Percentiles rank a stretch among this genome's conserved stretches.
phyloP scores from a whole-genome alignment of 2,329 filamentous ascomycete species.

The Fusarium drepaniforme region DNA sequence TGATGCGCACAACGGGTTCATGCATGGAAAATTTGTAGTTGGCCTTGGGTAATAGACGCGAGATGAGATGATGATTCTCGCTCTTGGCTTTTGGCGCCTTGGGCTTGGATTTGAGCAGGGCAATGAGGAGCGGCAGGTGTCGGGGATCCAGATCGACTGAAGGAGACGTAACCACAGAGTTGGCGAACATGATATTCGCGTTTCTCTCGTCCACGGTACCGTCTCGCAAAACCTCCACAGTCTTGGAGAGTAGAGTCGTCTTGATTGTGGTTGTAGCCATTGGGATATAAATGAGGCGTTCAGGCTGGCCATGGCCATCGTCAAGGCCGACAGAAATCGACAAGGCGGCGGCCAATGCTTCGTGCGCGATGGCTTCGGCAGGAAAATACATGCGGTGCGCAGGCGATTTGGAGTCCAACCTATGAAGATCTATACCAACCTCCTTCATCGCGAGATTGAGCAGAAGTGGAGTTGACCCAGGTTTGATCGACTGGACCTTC shows the following conservation, averaged over 20 bases:
- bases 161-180: constrained; percentile 95
- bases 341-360: constrained; percentile 90
- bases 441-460: constrained; percentile 96
- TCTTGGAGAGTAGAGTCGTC: constrained; percentile 95
- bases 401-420: constrained; percentile 91
- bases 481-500: constrained; percentile 76
- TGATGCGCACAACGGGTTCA: constrained; percentile 92
- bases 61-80: constrained; percentile 77
- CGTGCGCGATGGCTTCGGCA: constrained; percentile 90
- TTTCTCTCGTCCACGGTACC: constrained; percentile 86
- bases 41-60: constrained; percentile 91
- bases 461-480: constrained; percentile 77
- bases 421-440: constrained; percentile 90
- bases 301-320: constrained; percentile 86
- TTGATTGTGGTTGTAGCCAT: constrained; percentile 97
- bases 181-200: constrained; percentile 95
- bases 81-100: constrained; percentile 50
- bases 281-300: constrained; percentile 91
- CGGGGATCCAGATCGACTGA: constrained; percentile 93
- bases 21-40: constrained; percentile 97
- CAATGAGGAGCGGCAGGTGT: constrained; percentile 87
- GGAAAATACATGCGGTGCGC: constrained; percentile 99
- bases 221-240: constrained; percentile 81
- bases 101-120: constrained; percentile 73
- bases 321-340: constrained; percentile 94